Percentiles rank a stretch among this genome's conserved stretches.
Evolutionary conservation across 768 basidiomycete genomes (phyloP).

Genomic region (Neoboletus magnificus): DNA sequence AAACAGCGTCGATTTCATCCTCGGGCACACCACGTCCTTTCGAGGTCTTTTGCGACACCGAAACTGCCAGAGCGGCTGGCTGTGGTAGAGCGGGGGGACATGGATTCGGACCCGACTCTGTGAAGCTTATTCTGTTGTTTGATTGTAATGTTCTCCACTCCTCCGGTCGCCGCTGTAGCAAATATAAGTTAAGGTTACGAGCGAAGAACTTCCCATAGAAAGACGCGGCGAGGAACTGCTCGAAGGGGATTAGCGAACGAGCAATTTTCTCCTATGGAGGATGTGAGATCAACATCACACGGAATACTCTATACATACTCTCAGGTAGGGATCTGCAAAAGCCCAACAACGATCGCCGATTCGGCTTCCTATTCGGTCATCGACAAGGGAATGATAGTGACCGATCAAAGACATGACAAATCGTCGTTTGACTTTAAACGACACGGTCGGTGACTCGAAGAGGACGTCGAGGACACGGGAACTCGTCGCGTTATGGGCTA

Average conservation of each 20-base stretch:
- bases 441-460: constrained; percentile 64
- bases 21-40: constrained; percentile 45
- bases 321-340: constrained; percentile 88
- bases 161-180: constrained; percentile 74
- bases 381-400: constrained; percentile 74
- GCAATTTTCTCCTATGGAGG: constrained; percentile 82
- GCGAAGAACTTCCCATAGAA: constrained; percentile 88
- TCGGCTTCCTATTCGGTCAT: constrained; percentile 88
- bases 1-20: constrained; percentile 77
- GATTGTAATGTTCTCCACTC: constrained; percentile 81
- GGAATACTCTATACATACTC: constrained; percentile 43
- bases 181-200: constrained; percentile 69
- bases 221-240: constrained; percentile 68
- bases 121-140: constrained; percentile 26
- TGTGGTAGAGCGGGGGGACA: constrained; percentile 2
- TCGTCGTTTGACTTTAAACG: constrained; percentile 61
- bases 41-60: constrained; percentile 32
- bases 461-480: constrained; percentile 79
- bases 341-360: constrained; percentile 91
- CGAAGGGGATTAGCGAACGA: constrained; percentile 67
- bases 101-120: constrained; percentile 16
- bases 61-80: background rate
- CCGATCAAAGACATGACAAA: constrained; percentile 76
- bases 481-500: constrained; percentile 64
- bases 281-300: constrained; percentile 6